A percentile compares a stretch with the other conserved stretches of the same genome.
These are phyloP conservation scores for Scutellaria minor DNA, from an alignment of 257 asterid genomes.

Conservation along the genomic window DNA sequence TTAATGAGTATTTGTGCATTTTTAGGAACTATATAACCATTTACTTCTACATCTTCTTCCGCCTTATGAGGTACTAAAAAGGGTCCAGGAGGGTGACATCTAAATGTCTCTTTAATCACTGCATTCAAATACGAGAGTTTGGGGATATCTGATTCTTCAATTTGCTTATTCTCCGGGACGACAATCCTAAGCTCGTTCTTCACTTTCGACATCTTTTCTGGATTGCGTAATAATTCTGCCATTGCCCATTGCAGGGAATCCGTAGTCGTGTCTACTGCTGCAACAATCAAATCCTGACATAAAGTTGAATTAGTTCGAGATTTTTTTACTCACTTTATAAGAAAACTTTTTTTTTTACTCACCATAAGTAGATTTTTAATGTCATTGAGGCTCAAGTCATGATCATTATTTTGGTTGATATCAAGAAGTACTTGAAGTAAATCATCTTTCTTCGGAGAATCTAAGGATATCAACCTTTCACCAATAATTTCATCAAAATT, in stretches of 20 bases:
- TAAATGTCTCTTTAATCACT: conserved; percentile 14
- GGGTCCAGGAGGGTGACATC: not conserved
- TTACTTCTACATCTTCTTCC: not conserved
- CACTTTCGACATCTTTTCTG: not conserved
- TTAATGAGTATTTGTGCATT: conserved; percentile 7
- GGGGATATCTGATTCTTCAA: conserved; percentile 17
- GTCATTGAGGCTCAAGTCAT: not conserved
- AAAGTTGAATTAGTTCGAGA: not conserved
- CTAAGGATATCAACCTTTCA: conserved; percentile 13
- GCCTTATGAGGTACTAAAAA: conserved; percentile 9
- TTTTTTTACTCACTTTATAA: not conserved
- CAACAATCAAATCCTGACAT: conserved; percentile 1
- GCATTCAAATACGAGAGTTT: conserved; percentile 12
- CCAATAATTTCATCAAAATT: conserved; percentile 17
- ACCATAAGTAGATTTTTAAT: not conserved
- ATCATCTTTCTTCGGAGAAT: conserved; percentile 17
- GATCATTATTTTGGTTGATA: not conserved
- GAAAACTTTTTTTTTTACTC: not conserved
- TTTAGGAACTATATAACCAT: conserved; percentile 7
- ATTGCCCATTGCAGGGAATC: conserved; percentile 9
- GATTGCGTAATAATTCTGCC: conserved; percentile 4
- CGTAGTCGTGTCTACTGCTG: not conserved
- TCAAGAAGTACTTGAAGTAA: conserved; percentile 33
- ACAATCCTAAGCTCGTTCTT: not conserved
- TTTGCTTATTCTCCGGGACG: not conserved